Evolutionary conservation across 164 flowering plant genomes (phyloP).

Genomic region (Hamamelis virginiana): DNA sequence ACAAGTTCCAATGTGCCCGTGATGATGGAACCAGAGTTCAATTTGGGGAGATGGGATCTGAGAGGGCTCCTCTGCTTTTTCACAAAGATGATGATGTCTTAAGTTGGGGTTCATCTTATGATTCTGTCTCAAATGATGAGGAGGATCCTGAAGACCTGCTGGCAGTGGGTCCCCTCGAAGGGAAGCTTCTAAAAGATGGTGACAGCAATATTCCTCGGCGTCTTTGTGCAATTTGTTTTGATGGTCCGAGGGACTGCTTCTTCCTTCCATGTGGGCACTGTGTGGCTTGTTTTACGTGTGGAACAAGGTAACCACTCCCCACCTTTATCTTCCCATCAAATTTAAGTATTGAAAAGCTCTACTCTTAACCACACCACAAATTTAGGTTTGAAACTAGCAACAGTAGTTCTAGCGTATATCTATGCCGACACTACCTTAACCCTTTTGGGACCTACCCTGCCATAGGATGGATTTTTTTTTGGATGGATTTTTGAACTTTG

Average conservation of each 20-base stretch:
- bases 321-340: background rate
- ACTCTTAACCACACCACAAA: background rate
- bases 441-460: background rate
- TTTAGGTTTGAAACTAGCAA: background rate
- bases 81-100: constrained; percentile 66
- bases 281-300: constrained; percentile 83
- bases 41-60: constrained; percentile 28
- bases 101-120: constrained; percentile 81
- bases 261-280: constrained; percentile 94
- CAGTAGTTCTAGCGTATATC: background rate
- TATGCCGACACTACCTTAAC: background rate
- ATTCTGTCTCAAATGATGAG: constrained; percentile 59
- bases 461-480: background rate
- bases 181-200: constrained; percentile 40
- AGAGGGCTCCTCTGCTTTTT: constrained; percentile 58
- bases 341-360: background rate
- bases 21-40: constrained; percentile 25
- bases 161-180: constrained; percentile 29
- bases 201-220: constrained; percentile 46
- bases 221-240: constrained; percentile 81
- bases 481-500: background rate
- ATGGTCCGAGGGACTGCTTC: constrained; percentile 86
- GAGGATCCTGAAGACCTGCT: constrained; percentile 46
- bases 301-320: constrained; percentile 49
- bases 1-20: constrained; percentile 31